These are phyloP conservation scores for Aspergillus aculeatinus DNA, from an alignment of 2,329 filamentous ascomycete genomes.

Conservation along the genomic window DNA sequence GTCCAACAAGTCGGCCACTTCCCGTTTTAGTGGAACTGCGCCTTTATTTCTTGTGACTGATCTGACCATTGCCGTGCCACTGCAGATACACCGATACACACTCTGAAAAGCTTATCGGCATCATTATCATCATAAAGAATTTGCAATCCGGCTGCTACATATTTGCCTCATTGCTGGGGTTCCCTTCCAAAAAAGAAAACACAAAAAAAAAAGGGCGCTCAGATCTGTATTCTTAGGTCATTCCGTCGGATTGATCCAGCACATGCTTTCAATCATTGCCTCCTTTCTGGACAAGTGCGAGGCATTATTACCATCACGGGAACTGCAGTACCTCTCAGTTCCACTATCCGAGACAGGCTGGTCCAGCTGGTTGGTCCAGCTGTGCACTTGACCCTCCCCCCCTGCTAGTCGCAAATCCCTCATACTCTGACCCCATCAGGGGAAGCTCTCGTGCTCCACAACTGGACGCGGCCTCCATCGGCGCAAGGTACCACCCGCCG, in stretches of 20 bases:
- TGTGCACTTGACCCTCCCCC: conserved; percentile 2
- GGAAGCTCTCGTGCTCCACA: conserved; percentile 29
- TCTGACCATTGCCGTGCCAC: conserved; percentile 20
- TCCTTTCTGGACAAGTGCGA: conserved; percentile 5
- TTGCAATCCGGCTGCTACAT: conserved; percentile 9
- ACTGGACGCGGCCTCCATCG: conserved; percentile 13
- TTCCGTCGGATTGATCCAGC: conserved; percentile 12
- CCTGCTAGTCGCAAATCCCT: conserved; percentile 29
- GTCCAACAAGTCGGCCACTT: conserved; percentile 8
- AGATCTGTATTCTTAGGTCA: conserved; percentile 17
- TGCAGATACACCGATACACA: conserved; percentile 14
- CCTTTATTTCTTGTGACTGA: conserved; percentile 23
- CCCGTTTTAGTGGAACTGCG: conserved; percentile 10
- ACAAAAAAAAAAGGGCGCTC: conserved; percentile 6
- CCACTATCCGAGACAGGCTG: conserved; percentile 21
- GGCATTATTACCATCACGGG: conserved; percentile 6
- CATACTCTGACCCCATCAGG: conserved; percentile 27
- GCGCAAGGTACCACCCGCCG: conserved; percentile 22
- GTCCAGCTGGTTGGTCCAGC: conserved; percentile 14
- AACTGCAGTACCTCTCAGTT: conserved; percentile 4
- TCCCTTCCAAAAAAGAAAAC: conserved; percentile 3
- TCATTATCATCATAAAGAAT: conserved; percentile 17
- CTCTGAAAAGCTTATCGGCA: conserved; percentile 22
- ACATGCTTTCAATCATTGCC: conserved; percentile 7
- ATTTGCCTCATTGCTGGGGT: conserved; percentile 20